Evolutionary conservation across 164 flowering plant genomes (phyloP).

Genomic region (Echeveria elegans): DNA sequence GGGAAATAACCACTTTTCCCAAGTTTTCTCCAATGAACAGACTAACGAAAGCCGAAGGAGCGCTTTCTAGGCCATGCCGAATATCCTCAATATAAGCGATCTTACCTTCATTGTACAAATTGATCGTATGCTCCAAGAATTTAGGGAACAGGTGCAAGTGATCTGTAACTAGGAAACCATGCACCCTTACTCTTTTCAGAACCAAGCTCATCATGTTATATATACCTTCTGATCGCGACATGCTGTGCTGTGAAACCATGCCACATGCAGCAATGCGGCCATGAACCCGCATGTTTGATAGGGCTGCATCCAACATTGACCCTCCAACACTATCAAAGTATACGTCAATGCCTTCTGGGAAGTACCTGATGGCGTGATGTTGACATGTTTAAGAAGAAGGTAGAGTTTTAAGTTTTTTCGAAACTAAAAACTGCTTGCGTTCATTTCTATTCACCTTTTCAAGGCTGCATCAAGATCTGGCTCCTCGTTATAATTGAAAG

Average conservation of each 20-base stretch:
- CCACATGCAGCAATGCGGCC: constrained; percentile 61
- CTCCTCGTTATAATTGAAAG: constrained; percentile 57
- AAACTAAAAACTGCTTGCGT: not conserved
- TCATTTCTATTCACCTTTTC: constrained; percentile 29
- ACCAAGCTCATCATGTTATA: constrained; percentile 28
- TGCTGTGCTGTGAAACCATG: constrained; percentile 37
- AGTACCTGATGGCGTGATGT: constrained; percentile 24
- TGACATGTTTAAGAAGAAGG: not conserved
- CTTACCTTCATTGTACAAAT: constrained; percentile 37
- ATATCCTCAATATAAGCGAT: constrained; percentile 57
- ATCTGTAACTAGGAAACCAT: constrained; percentile 50
- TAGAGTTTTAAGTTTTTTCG: too few species aligned
- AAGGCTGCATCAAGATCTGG: constrained; percentile 35
- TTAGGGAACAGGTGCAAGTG: constrained; percentile 38
- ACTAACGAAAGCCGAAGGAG: constrained; percentile 46
- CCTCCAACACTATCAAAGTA: constrained; percentile 76
- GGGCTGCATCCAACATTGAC: constrained; percentile 53
- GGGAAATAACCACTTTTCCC: constrained; percentile 48
- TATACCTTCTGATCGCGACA: constrained; percentile 25
- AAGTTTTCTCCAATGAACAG: constrained; percentile 51
- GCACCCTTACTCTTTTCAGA: constrained; percentile 31
- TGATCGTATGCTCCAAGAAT: constrained; percentile 29
- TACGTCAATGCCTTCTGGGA: constrained; percentile 64
- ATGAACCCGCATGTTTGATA: constrained; percentile 44
- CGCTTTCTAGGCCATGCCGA: constrained; percentile 47